Percentiles rank a stretch among this genome's conserved stretches.
Evolutionary conservation across 2,329 filamentous ascomycete species (phyloP).

Genomic region (Trichophaea hybrida): DNA sequence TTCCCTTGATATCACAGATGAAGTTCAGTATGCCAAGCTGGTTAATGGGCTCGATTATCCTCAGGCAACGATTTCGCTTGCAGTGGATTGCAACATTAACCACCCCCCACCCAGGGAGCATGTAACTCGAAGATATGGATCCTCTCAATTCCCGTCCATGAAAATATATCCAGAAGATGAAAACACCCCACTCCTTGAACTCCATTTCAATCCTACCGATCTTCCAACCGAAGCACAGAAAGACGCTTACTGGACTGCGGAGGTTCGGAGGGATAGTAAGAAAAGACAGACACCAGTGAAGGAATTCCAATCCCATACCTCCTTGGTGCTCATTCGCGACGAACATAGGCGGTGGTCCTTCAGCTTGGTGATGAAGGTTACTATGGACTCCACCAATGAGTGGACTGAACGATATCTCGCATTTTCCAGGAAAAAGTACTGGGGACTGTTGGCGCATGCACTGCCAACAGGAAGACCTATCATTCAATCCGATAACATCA

Average conservation of each 20-base stretch:
- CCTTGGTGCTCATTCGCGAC: background rate
- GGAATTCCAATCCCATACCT: background rate
- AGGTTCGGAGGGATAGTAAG: background rate
- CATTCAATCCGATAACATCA: background rate
- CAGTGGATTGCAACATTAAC: too few species aligned
- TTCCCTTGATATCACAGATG: too few species aligned
- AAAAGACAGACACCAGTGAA: background rate
- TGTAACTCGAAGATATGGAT: too few species aligned
- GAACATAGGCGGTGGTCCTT: background rate
- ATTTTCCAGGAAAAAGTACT: conserved; percentile 8
- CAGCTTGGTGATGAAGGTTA: background rate
- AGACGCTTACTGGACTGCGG: background rate
- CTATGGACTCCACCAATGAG: background rate
- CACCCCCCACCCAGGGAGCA: too few species aligned
- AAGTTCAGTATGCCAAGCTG: too few species aligned
- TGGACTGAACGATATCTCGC: background rate
- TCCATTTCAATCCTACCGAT: background rate
- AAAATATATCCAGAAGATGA: background rate
- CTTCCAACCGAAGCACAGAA: background rate
- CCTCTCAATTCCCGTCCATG: background rate
- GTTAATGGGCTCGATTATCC: too few species aligned
- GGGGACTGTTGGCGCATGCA: conserved; percentile 4
- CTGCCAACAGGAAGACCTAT: conserved; percentile 7
- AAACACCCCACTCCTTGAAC: background rate
- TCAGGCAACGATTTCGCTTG: too few species aligned